Evolutionary conservation across 768 basidiomycete genomes (phyloP).

Genomic region (Gyrodon lividus): DNA sequence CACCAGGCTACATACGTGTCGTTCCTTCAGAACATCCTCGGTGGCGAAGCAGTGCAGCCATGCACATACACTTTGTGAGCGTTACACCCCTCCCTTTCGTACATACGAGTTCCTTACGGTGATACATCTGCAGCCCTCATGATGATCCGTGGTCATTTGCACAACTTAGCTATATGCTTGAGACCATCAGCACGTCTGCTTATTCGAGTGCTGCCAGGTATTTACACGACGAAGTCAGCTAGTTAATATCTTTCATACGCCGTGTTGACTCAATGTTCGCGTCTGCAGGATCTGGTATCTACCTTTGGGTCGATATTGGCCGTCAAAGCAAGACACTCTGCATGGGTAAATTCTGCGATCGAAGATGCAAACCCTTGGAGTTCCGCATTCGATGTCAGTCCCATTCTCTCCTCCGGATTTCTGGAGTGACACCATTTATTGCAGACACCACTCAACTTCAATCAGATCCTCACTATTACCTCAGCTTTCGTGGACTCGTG

Average conservation of each 20-base stretch:
- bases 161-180: conserved; percentile 48
- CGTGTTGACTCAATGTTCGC: not conserved
- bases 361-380: conserved; percentile 53
- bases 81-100: not conserved
- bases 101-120: not conserved
- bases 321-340: conserved; percentile 62
- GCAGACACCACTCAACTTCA: conserved; percentile 41
- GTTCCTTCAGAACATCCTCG: conserved; percentile 47
- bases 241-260: conserved; percentile 23
- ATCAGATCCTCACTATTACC: conserved; percentile 41
- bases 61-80: conserved; percentile 65
- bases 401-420: conserved; percentile 32
- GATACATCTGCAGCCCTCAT: conserved; percentile 36
- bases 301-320: conserved; percentile 57
- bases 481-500: conserved; percentile 50
- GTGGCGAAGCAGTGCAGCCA: conserved; percentile 43
- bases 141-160: conserved; percentile 48
- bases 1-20: conserved; percentile 59
- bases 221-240: conserved; percentile 42
- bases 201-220: conserved; percentile 55
- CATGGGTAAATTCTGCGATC: conserved; percentile 57
- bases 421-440: conserved; percentile 11
- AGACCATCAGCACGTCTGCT: conserved; percentile 53
- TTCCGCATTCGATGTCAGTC: conserved; percentile 54
- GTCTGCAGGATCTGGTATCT: conserved; percentile 40